A percentile compares a stretch with the other conserved stretches of the same genome.
phyloP scores from a whole-genome alignment of 2,329 filamentous ascomycete genomes.

The Lasiodiplodia theobromae region DNA sequence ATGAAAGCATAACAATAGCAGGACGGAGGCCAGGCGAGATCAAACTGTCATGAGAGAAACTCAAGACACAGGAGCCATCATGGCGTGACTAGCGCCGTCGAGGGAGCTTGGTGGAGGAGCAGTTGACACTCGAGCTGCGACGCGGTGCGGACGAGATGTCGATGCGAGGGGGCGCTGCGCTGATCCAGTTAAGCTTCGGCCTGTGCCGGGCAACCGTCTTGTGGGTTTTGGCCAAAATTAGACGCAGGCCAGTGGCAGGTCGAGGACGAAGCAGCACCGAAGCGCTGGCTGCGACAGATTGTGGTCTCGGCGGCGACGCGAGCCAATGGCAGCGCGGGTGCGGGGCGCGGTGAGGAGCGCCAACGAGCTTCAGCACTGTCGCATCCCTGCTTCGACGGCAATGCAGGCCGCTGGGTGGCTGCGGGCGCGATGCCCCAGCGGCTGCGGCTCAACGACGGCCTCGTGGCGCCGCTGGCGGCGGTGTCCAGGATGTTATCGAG shows the following conservation, averaged over 20 bases:
- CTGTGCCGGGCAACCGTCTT: conserved; percentile 15
- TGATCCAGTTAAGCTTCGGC: conserved; percentile 22
- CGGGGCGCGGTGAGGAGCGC: not conserved
- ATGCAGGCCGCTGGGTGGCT: conserved; percentile 15
- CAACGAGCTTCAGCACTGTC: conserved; percentile 26
- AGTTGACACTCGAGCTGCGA: conserved; percentile 28
- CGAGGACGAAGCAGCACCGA: conserved; percentile 6
- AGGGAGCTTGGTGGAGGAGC: conserved; percentile 1
- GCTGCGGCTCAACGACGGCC: conserved; percentile 24
- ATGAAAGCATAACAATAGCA: conserved; percentile 24
- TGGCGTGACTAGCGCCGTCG: conserved; percentile 26
- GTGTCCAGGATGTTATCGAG: not conserved
- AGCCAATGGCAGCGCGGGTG: not conserved
- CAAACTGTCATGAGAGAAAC: conserved; percentile 26
- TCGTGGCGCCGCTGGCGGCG: conserved; percentile 12
- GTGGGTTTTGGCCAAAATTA: not conserved
- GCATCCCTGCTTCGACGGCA: conserved; percentile 9
- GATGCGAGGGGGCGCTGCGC: conserved; percentile 18
- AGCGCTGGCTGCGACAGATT: conserved; percentile 27
- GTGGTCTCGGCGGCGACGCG: not conserved
- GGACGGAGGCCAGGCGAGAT: not conserved
- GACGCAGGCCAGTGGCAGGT: conserved; percentile 6
- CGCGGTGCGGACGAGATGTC: conserved; percentile 14
- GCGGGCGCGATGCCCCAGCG: conserved; percentile 1
- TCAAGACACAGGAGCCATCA: conserved; percentile 27